Evolutionary conservation across 768 basidiomycete species (phyloP).

Genomic region (Pholiota conissans): DNA sequence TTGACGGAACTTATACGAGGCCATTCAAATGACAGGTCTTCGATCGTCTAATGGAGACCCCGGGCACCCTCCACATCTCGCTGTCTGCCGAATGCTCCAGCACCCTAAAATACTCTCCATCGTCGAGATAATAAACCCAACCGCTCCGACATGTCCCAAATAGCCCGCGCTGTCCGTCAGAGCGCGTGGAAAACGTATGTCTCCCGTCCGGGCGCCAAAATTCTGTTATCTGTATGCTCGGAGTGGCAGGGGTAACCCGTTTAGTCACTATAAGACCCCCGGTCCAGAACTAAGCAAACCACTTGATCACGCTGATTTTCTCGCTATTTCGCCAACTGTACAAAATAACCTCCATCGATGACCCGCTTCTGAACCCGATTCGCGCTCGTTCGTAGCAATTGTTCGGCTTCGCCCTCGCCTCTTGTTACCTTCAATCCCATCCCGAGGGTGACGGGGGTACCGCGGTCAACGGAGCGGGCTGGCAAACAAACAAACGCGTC

Average conservation of each 20-base stretch:
- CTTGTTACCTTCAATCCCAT: conserved; percentile 2
- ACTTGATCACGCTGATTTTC: conserved; percentile 3
- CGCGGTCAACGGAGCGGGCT: conserved; percentile 10
- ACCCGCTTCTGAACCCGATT: conserved; percentile 13
- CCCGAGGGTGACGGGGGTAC: conserved; percentile 24
- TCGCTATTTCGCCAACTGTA: neutral
- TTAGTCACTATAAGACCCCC: conserved; percentile 11
- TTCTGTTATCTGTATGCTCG: neutral
- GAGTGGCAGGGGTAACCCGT: conserved; percentile 19
- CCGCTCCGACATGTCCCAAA: neutral
- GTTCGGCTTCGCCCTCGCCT: conserved; percentile 1
- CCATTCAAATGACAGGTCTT: conserved; percentile 49
- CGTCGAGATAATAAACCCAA: neutral
- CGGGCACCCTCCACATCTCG: conserved; percentile 29
- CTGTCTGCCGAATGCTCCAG: neutral
- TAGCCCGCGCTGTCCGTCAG: neutral
- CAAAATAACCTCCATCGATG: conserved; percentile 6
- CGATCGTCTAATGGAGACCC: conserved; percentile 41
- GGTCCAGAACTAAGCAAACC: conserved; percentile 6
- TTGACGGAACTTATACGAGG: conserved; percentile 60
- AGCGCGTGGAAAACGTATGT: neutral
- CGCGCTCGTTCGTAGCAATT: neutral
- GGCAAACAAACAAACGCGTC: conserved; percentile 50
- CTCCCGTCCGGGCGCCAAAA: neutral
- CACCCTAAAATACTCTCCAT: neutral